Conservation (phyloP, 495 filamentous ascomycete species). For the Cryomyces minteri region DNA sequence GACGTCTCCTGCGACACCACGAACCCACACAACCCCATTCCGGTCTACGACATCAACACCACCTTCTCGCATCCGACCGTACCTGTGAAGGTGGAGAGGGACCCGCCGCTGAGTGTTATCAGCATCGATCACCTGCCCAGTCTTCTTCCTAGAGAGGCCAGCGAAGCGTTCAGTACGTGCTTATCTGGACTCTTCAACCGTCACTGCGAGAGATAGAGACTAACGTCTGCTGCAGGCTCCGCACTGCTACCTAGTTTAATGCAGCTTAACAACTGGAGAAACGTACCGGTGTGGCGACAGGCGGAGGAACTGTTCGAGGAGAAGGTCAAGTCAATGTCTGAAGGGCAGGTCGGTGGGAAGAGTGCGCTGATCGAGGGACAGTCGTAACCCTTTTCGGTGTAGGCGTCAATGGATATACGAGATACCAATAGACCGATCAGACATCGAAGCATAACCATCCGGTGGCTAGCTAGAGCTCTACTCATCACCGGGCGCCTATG, state of each 20-base stretch:
- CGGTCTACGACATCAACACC: slow-evolving; percentile 67
- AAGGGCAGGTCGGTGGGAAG: slow-evolving; percentile 6
- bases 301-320: slow-evolving; percentile 73
- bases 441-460: no score
- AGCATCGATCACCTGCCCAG: slow-evolving; percentile 77
- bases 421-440: no score
- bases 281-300: slow-evolving; percentile 58
- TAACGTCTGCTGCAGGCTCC: slow-evolving; percentile 1
- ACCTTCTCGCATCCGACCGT: slow-evolving; percentile 76
- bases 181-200: no score
- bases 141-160: slow-evolving; percentile 70
- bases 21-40: slow-evolving; percentile 62
- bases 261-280: slow-evolving; percentile 55
- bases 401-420: no score
- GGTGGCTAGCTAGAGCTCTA: no score
- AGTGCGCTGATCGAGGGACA: no score
- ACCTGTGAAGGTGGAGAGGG: slow-evolving; percentile 37
- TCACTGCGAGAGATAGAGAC: no score
- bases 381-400: no score
- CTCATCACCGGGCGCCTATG: no score
- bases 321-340: slow-evolving; percentile 60
- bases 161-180: slow-evolving; percentile 56
- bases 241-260: slow-evolving; percentile 65
- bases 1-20: slow-evolving; percentile 50
- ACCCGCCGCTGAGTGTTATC: slow-evolving; percentile 54